Evolutionary conservation across 768 basidiomycete genomes (phyloP).

Genomic region (Naematelia encephala): DNA sequence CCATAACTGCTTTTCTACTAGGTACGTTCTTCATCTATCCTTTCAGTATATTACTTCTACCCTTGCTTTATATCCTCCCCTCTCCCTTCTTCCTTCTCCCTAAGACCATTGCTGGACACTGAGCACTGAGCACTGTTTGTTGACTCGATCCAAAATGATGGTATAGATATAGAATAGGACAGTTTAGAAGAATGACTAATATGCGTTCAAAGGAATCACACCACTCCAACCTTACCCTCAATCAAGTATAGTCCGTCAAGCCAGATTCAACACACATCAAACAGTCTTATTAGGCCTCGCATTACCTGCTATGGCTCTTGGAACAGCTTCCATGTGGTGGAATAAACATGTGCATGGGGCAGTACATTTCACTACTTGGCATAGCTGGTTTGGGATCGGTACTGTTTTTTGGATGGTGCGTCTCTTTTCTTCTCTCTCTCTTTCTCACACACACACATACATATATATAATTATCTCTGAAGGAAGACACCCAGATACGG

Average conservation of each 20-base stretch:
- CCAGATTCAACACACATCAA: constrained; percentile 65
- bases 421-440: neutral
- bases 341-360: constrained; percentile 60
- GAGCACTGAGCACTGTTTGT: no score
- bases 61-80: neutral
- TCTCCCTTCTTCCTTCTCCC: neutral
- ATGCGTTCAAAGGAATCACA: constrained; percentile 28
- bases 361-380: constrained; percentile 69
- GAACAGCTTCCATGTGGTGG: constrained; percentile 61
- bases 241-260: constrained; percentile 64
- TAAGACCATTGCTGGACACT: no score
- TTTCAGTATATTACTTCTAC: neutral
- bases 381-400: constrained; percentile 70
- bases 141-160: no score
- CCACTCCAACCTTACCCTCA: constrained; percentile 63
- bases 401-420: constrained; percentile 60
- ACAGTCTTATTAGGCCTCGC: constrained; percentile 59
- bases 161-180: no score
- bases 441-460: no score
- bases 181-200: no score
- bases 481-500: no score
- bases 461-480: no score
- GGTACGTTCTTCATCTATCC: constrained; percentile 53
- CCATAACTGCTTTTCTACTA: constrained; percentile 60
- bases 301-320: constrained; percentile 60